A percentile compares a stretch with the other conserved stretches of the same genome.
Conservation (phyloP, 192 early-diverging fungal genomes). For the Gamsiella multidivaricata region DNA sequence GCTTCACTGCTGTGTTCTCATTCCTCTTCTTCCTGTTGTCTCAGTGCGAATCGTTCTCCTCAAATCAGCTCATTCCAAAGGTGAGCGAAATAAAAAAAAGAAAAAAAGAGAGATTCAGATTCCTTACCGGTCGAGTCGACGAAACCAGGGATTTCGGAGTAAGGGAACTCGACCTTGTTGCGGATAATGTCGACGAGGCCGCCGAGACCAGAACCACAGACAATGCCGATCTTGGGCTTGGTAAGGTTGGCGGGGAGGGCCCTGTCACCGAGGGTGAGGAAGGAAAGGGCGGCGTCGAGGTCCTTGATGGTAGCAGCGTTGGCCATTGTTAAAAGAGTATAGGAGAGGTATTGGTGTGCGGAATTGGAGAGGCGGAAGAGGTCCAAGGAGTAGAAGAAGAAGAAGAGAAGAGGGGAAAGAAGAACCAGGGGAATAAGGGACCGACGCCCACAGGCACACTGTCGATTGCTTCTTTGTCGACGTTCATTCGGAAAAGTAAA, state of each 20-base stretch:
- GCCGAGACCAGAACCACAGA: slow-evolving; percentile 88
- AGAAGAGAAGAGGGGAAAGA: slow-evolving; percentile 2
- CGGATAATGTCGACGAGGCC: slow-evolving; percentile 78
- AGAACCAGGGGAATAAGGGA: background rate
- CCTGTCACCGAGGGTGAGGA: slow-evolving; percentile 41
- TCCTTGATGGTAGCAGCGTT: slow-evolving; percentile 48
- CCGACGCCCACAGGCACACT: too few relatives aligned
- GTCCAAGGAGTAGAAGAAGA: slow-evolving; percentile 2
- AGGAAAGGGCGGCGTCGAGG: slow-evolving; percentile 37
- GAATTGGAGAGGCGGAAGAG: background rate
- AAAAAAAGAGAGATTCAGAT: slow-evolving; percentile 1
- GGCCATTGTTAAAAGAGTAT: slow-evolving; percentile 35
- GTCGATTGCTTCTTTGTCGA: too few relatives aligned
- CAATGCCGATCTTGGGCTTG: slow-evolving; percentile 76
- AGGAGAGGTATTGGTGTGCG: background rate
- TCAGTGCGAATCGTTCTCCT: background rate
- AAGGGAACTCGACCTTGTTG: slow-evolving; percentile 71
- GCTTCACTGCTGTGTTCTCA: too few relatives aligned
- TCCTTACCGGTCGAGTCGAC: slow-evolving; percentile 75
- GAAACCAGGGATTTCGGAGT: slow-evolving; percentile 89
- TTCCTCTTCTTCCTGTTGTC: background rate
- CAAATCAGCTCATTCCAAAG: too few relatives aligned
- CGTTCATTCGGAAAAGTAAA: slow-evolving; percentile 1
- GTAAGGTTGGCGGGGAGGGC: slow-evolving; percentile 48
- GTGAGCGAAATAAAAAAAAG: background rate